These are phyloP conservation scores for Mitragyna speciosa DNA, from an alignment of 257 asterid genomes.

Conservation along the genomic window DNA sequence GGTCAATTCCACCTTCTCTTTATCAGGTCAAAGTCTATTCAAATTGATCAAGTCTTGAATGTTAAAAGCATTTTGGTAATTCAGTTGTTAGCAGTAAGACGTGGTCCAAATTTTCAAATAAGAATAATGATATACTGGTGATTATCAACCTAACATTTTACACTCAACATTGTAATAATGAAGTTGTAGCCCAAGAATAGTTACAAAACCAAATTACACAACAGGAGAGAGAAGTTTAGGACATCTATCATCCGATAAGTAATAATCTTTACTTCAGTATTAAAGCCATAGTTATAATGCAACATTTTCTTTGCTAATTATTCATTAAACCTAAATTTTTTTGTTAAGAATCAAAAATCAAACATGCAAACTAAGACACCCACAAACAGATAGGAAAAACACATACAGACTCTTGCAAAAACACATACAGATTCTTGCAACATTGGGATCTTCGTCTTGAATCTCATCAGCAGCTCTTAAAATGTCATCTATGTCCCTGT, in stretches of 20 bases:
- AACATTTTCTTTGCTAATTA: background rate
- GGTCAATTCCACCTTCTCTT: background rate
- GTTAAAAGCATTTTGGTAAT: background rate
- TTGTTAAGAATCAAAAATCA: background rate
- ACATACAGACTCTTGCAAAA: slow-evolving; percentile 75
- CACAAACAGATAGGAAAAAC: background rate
- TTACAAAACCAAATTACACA: background rate
- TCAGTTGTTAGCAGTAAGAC: background rate
- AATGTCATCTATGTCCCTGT: slow-evolving; percentile 88
- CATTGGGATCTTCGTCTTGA: slow-evolving; percentile 80
- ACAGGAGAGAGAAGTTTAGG: too few species aligned
- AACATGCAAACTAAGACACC: too few species aligned
- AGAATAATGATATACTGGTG: background rate
- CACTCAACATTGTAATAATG: background rate
- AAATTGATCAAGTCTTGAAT: background rate
- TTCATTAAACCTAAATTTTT: background rate
- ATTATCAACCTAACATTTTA: background rate
- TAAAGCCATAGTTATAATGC: background rate
- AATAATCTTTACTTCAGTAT: too few species aligned
- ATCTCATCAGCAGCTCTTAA: slow-evolving; percentile 95
- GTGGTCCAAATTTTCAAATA: background rate
- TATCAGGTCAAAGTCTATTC: background rate
- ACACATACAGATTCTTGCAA: slow-evolving; percentile 81
- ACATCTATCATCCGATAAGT: too few species aligned
- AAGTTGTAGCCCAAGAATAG: background rate